A percentile compares a stretch with the other conserved stretches of the same genome.
phyloP scores from a whole-genome alignment of 192 early-diverging fungal genomes.

The Phycomyces blakesleeanus region DNA sequence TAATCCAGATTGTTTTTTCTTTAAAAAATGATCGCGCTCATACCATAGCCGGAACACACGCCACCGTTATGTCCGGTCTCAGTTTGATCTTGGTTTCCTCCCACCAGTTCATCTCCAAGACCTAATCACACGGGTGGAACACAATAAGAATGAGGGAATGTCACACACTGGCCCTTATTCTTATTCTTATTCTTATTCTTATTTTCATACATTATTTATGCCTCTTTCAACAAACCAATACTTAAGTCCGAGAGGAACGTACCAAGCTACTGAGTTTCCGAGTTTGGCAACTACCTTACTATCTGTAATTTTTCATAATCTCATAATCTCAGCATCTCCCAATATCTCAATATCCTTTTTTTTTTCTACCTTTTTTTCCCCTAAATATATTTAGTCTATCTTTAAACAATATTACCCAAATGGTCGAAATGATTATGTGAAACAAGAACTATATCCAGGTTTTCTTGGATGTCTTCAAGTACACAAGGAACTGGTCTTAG shows the following conservation, averaged over 20 bases:
- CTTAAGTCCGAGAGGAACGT: slow-evolving; percentile 48
- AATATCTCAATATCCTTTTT: no score
- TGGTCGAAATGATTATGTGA: slow-evolving; percentile 59
- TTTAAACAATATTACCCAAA: slow-evolving; percentile 23
- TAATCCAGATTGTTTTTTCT: slow-evolving; percentile 8
- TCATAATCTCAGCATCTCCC: no score
- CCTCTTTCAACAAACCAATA: slow-evolving; percentile 43
- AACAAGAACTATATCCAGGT: slow-evolving; percentile 51
- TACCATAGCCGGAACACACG: slow-evolving; percentile 37
- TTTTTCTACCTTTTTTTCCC: neutral
- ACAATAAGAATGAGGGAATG: neutral
- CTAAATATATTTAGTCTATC: neutral
- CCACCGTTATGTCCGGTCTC: slow-evolving; percentile 37
- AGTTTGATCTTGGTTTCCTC: slow-evolving; percentile 39
- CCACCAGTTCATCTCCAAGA: slow-evolving; percentile 56
- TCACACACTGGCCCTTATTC: neutral
- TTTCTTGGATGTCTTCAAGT: slow-evolving; percentile 40
- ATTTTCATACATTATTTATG: slow-evolving; percentile 40
- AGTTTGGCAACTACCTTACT: slow-evolving; percentile 44
- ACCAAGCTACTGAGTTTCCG: slow-evolving; percentile 51
- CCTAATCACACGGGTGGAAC: slow-evolving; percentile 13
- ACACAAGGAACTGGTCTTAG: slow-evolving; percentile 47
- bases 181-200: neutral
- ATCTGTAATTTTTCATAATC: slow-evolving; percentile 40
- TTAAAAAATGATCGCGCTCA: neutral